Percentiles rank a stretch among this genome's conserved stretches.
phyloP scores from a whole-genome alignment of 805 yeast species.

The Metschnikowia proteae region DNA sequence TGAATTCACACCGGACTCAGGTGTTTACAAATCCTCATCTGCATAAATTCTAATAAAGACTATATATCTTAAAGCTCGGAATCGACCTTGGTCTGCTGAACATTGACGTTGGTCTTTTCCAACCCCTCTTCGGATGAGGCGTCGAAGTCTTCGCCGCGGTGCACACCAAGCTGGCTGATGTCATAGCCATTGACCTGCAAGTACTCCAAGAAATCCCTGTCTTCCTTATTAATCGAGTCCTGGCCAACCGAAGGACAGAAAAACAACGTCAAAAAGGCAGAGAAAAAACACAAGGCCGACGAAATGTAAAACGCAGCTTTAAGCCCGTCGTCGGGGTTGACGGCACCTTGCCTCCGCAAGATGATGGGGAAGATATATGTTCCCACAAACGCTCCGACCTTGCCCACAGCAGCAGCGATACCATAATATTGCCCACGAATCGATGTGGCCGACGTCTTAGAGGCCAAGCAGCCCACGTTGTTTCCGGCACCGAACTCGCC shows the following conservation, averaged over 20 bases:
- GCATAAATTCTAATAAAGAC: too few relatives aligned
- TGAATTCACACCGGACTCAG: too few relatives aligned
- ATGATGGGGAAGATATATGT: slow-evolving; percentile 85
- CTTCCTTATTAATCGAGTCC: slow-evolving; percentile 77
- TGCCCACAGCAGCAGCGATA: slow-evolving; percentile 87
- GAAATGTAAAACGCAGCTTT: slow-evolving; percentile 82
- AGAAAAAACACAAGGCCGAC: slow-evolving; percentile 67
- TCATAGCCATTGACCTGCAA: slow-evolving; percentile 70
- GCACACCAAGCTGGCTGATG: slow-evolving; percentile 51
- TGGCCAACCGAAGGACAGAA: slow-evolving; percentile 80
- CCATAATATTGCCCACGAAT: slow-evolving; percentile 90
- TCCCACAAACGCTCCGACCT: slow-evolving; percentile 90
- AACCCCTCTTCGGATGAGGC: slow-evolving; percentile 12
- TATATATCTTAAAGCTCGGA: too few relatives aligned
- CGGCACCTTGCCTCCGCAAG: slow-evolving; percentile 52
- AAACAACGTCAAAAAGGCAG: slow-evolving; percentile 66
- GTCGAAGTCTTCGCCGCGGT: slow-evolving; percentile 12
- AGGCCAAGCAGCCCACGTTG: slow-evolving; percentile 81
- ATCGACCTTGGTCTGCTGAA: slow-evolving; percentile 1
- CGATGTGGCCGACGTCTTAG: slow-evolving; percentile 82
- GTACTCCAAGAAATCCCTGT: slow-evolving; percentile 63
- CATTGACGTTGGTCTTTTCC: slow-evolving; percentile 9
- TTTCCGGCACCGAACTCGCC: slow-evolving; percentile 97
- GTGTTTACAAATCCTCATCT: too few relatives aligned
- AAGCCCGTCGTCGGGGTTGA: slow-evolving; percentile 49